A percentile compares a stretch with the other conserved stretches of the same genome.
Evolutionary conservation across 768 basidiomycete species (phyloP).

Genomic region (Pleurotus tuoliensis): DNA sequence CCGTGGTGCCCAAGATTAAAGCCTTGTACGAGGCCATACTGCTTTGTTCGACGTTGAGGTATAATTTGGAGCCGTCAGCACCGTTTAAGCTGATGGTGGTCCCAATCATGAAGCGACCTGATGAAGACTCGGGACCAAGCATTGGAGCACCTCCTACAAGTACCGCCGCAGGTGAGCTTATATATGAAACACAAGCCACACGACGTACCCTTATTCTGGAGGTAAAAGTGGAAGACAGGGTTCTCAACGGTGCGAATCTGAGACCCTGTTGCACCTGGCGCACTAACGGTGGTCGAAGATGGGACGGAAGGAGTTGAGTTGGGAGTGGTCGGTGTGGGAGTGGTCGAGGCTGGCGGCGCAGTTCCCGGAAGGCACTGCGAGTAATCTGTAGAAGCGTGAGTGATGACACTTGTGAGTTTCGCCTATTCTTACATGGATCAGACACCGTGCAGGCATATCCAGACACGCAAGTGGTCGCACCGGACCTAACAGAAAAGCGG

Average conservation of each 20-base stretch:
- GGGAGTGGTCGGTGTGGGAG: slow-evolving; percentile 19
- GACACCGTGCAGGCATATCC: slow-evolving; percentile 39
- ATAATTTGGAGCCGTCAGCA: slow-evolving; percentile 37
- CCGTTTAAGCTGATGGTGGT: slow-evolving; percentile 42
- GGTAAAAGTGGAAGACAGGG: slow-evolving; percentile 55
- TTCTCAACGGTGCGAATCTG: slow-evolving; percentile 50
- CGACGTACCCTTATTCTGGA: slow-evolving; percentile 42
- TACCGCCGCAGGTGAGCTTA: neutral
- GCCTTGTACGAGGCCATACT: slow-evolving; percentile 45
- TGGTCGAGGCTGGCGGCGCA: slow-evolving; percentile 20
- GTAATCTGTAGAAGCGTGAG: slow-evolving; percentile 32
- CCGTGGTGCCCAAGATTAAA: slow-evolving; percentile 39
- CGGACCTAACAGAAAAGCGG: slow-evolving; percentile 27
- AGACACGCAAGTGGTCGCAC: slow-evolving; percentile 37
- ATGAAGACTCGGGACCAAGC: slow-evolving; percentile 49
- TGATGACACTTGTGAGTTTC: neutral
- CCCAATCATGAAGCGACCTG: slow-evolving; percentile 47
- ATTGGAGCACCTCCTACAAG: slow-evolving; percentile 40
- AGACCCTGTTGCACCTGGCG: slow-evolving; percentile 35
- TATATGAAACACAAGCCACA: neutral
- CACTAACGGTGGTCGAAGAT: slow-evolving; percentile 26
- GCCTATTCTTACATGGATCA: slow-evolving; percentile 30
- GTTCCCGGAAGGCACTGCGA: slow-evolving; percentile 49
- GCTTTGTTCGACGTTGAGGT: slow-evolving; percentile 42
- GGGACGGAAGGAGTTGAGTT: slow-evolving; percentile 13